phyloP scores from a whole-genome alignment of 352 stramenopile species.

The Pythium pectinolyticum region DNA sequence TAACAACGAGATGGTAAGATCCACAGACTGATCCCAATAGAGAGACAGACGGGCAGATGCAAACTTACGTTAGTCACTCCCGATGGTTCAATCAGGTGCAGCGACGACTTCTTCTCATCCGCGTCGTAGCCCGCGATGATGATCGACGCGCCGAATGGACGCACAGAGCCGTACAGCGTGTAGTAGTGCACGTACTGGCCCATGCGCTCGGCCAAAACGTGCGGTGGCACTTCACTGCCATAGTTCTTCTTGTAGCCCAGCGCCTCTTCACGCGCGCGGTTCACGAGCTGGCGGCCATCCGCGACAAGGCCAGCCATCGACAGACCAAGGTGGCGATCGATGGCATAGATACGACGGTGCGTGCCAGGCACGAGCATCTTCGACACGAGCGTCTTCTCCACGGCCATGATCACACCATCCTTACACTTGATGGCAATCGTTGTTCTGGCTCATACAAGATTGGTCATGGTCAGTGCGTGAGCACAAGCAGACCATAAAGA shows the following conservation, averaged over 20 bases:
- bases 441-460: constrained; percentile 66
- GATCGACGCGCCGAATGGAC: constrained; percentile 95
- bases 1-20: not conserved
- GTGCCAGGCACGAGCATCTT: constrained; percentile 92
- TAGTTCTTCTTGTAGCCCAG: constrained; percentile 97
- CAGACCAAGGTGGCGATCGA: constrained; percentile 92
- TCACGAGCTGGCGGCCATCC: constrained; percentile 96
- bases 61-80: constrained; percentile 83
- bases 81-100: constrained; percentile 94
- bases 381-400: constrained; percentile 95
- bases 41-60: no score
- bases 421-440: constrained; percentile 97
- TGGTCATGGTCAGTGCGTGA: not conserved
- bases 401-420: constrained; percentile 97
- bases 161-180: constrained; percentile 96
- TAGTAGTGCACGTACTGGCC: constrained; percentile 99
- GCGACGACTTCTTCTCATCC: constrained; percentile 86
- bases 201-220: constrained; percentile 93
- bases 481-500: not conserved
- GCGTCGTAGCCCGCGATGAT: constrained; percentile 96
- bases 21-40: no score
- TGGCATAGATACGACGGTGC: constrained; percentile 84
- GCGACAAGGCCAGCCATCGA: constrained; percentile 95
- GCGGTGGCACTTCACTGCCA: constrained; percentile 90
- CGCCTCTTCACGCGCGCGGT: constrained; percentile 93